Evolutionary conservation across 2,329 filamentous ascomycete genomes (phyloP).

Genomic region (Cercospora canescens): DNA sequence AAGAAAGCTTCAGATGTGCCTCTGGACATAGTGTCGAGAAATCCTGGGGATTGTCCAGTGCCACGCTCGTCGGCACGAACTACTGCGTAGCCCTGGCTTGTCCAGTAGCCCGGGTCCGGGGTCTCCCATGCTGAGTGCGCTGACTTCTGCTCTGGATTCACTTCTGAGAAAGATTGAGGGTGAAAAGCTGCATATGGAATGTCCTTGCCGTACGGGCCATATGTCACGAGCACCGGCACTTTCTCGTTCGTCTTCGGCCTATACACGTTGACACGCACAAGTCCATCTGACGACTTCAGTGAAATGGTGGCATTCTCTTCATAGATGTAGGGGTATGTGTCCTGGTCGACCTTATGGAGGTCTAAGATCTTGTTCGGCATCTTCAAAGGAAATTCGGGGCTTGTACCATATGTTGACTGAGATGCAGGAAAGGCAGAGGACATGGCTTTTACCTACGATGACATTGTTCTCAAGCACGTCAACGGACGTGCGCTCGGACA

Average conservation of each 20-base stretch:
- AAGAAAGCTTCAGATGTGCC: slow-evolving; percentile 49
- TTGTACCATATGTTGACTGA: background rate
- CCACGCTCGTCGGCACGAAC: slow-evolving; percentile 37
- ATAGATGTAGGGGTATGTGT: slow-evolving; percentile 35
- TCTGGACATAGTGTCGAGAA: slow-evolving; percentile 47
- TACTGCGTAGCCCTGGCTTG: slow-evolving; percentile 37
- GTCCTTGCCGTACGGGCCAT: slow-evolving; percentile 74
- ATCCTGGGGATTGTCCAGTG: slow-evolving; percentile 38
- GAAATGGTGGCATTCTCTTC: slow-evolving; percentile 36
- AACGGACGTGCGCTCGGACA: background rate
- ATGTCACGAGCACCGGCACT: slow-evolving; percentile 66
- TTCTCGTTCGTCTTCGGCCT: slow-evolving; percentile 36
- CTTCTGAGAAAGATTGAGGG: slow-evolving; percentile 48
- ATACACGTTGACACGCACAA: slow-evolving; percentile 38
- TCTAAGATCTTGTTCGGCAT: slow-evolving; percentile 37
- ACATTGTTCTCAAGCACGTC: background rate
- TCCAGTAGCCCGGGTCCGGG: slow-evolving; percentile 42
- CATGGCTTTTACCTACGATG: background rate
- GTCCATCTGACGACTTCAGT: slow-evolving; percentile 32
- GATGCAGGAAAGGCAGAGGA: background rate
- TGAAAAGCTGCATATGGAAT: slow-evolving; percentile 63
- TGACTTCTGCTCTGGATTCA: slow-evolving; percentile 41
- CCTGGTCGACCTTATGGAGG: slow-evolving; percentile 34
- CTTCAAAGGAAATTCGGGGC: background rate
- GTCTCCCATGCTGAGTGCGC: slow-evolving; percentile 49